A percentile compares a stretch with the other conserved stretches of the same genome.
Evolutionary conservation across 2,329 filamentous ascomycete genomes (phyloP).

Genomic region (Bertia moriformis): DNA sequence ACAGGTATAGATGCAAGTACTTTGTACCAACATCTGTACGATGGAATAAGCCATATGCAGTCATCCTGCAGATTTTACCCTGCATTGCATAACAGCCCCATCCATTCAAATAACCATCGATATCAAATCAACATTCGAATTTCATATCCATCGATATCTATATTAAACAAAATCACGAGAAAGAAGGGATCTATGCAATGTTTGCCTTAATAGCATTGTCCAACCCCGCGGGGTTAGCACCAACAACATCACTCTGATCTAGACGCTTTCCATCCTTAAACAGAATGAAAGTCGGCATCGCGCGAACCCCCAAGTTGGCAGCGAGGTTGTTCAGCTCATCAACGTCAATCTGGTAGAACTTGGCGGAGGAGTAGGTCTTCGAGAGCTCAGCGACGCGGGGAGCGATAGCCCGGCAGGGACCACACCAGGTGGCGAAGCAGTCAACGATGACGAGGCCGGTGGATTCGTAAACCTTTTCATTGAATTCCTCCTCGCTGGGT

Average conservation of each 20-base stretch:
- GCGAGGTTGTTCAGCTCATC: slow-evolving; percentile 66
- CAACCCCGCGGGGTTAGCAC: slow-evolving; percentile 64
- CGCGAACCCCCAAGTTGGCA: slow-evolving; percentile 64
- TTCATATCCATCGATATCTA: not conserved
- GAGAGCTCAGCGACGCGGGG: slow-evolving; percentile 57
- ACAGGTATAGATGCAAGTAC: too few relatives aligned
- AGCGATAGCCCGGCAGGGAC: slow-evolving; percentile 82
- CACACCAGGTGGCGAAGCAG: slow-evolving; percentile 83
- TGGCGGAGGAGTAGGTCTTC: slow-evolving; percentile 39
- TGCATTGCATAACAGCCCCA: too few relatives aligned
- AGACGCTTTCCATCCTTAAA: slow-evolving; percentile 69
- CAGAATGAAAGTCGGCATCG: slow-evolving; percentile 83
- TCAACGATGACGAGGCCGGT: slow-evolving; percentile 63
- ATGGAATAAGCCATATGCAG: too few relatives aligned
- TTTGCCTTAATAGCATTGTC: slow-evolving; percentile 20
- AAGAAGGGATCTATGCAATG: not conserved
- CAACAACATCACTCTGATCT: slow-evolving; percentile 49
- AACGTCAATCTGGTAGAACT: slow-evolving; percentile 85
- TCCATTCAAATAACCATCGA: too few relatives aligned
- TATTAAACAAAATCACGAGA: not conserved
- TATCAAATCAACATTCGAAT: too few relatives aligned
- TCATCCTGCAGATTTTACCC: too few relatives aligned
- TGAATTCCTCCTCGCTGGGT: slow-evolving; percentile 42
- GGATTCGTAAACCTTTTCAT: slow-evolving; percentile 30
- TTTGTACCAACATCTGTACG: too few relatives aligned